Evolutionary conservation across 202 grass and related monocot genomes (phyloP).

Genomic region (Eragrostis tef): DNA sequence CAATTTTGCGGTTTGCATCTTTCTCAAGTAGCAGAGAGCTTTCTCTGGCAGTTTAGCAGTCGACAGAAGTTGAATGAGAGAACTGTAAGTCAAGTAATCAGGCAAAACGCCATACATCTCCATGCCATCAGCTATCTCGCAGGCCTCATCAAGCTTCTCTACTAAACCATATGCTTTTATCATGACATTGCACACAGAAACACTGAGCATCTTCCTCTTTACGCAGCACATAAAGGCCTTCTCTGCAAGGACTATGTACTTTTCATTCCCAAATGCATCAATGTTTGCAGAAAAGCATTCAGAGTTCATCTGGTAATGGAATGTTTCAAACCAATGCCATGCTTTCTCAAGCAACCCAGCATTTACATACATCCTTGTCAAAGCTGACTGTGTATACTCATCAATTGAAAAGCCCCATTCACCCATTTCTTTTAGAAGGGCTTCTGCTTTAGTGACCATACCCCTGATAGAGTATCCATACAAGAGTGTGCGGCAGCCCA

Average conservation of each 20-base stretch:
- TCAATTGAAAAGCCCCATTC: slow-evolving; percentile 61
- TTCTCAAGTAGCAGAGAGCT: slow-evolving; percentile 73
- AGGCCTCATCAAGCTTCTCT: slow-evolving; percentile 68
- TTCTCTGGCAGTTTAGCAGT: slow-evolving; percentile 60
- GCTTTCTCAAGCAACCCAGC: slow-evolving; percentile 66
- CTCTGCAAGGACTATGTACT: slow-evolving; percentile 66
- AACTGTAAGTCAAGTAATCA: slow-evolving; percentile 80
- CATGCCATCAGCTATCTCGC: slow-evolving; percentile 78
- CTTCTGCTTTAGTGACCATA: slow-evolving; percentile 72
- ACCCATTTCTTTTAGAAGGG: slow-evolving; percentile 75
- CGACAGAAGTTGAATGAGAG: slow-evolving; percentile 75
- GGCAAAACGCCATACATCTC: slow-evolving; percentile 66
- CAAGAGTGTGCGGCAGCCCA: slow-evolving; percentile 83
- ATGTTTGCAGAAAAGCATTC: slow-evolving; percentile 82
- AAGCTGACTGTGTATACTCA: slow-evolving; percentile 90
- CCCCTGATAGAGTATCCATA: slow-evolving; percentile 76
- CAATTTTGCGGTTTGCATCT: slow-evolving; percentile 67
- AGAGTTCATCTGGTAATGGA: slow-evolving; percentile 59
- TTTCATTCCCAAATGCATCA: slow-evolving; percentile 80
- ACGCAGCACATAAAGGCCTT: slow-evolving; percentile 76
- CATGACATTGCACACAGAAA: slow-evolving; percentile 91
- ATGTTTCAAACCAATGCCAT: slow-evolving; percentile 87
- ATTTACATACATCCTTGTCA: slow-evolving; percentile 88
- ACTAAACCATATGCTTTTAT: slow-evolving; percentile 86
- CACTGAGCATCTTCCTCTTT: slow-evolving; percentile 64